Evolutionary conservation across 768 basidiomycete species (phyloP).

Genomic region (Pilatotrama ljubarskyi): DNA sequence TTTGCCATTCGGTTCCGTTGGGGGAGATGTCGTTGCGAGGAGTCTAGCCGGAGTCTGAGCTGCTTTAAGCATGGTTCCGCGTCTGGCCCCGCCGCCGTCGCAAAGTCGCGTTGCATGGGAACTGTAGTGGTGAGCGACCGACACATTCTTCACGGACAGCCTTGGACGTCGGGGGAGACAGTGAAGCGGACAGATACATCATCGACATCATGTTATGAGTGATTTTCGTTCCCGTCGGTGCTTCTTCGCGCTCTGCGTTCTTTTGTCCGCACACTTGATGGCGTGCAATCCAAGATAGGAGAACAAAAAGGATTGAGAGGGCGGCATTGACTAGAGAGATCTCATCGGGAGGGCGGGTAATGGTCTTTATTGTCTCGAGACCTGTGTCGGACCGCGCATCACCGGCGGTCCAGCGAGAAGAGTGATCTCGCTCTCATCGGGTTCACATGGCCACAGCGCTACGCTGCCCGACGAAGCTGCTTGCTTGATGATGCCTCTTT

Average conservation of each 20-base stretch:
- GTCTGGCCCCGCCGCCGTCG: background rate
- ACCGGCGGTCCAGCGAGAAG: background rate
- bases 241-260: background rate
- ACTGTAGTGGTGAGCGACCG: slow-evolving; percentile 19
- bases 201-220: slow-evolving; percentile 19
- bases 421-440: slow-evolving; percentile 8
- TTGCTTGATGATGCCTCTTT: slow-evolving; percentile 4
- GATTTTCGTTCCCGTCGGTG: slow-evolving; percentile 3
- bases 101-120: slow-evolving; percentile 14
- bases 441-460: slow-evolving; percentile 13
- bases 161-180: slow-evolving; percentile 4
- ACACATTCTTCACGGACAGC: slow-evolving; percentile 8
- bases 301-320: slow-evolving; percentile 13
- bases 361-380: slow-evolving; percentile 8
- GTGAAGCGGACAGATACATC: slow-evolving; percentile 4
- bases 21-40: background rate
- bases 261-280: slow-evolving; percentile 12
- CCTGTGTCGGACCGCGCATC: slow-evolving; percentile 8
- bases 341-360: background rate
- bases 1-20: background rate
- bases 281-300: background rate
- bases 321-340: slow-evolving; percentile 3
- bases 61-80: slow-evolving; percentile 1
- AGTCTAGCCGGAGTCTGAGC: slow-evolving; percentile 9
- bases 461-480: background rate